Evolutionary conservation across 495 filamentous ascomycete genomes (phyloP), one percentile per base, ranked within the genome.

Genomic region (Xylaria venustula): DNA sequence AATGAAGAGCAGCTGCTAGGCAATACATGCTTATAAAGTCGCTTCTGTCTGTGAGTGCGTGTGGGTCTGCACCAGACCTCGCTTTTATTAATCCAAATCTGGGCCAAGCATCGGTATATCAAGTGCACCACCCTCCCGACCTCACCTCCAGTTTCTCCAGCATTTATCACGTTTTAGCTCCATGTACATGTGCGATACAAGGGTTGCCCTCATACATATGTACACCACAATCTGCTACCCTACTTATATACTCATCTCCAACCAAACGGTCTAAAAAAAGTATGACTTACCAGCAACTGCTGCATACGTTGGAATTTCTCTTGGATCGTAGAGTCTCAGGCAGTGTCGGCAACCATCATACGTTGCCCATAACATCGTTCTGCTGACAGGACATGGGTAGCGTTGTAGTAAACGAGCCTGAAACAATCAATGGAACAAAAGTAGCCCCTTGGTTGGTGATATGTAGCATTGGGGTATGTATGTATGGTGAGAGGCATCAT

Each of bases 341-440:
- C 17, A 34, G 12, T 3, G 45, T 45, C 14, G 25, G 26, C 37
- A 34, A 19, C n/a, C 25, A 41, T 54, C 22, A 54, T 54, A 58
- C 32, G 55, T 46, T 59, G 56, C 51, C 57, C 30, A 59, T 40
- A 22, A 64, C 60, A 50, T 48, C 5, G 32, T 50, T 59, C 23
- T 59, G 44, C 34, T 23, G 37, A 54, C 45, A 45, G 55, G 48
- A 61, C 54, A 56, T 62, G 25, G 59, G 62, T 60, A 60, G 58
- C 46, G 60, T 48, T 22, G 25, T 20, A 44, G 25, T 61, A 56
- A 54, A 52, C 59, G 23, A 60, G 62, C 58, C 64, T 69, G 67
- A 69, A 69, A 69, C 67, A 54, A 58, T 28, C 62, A 64, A 62
- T 69, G 67, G 67, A 65, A 69, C 67, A 61, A 63, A 32, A 64